Base-by-base conservation (phyloP, 805 yeast species). In the Ogataea angusta region DNA sequence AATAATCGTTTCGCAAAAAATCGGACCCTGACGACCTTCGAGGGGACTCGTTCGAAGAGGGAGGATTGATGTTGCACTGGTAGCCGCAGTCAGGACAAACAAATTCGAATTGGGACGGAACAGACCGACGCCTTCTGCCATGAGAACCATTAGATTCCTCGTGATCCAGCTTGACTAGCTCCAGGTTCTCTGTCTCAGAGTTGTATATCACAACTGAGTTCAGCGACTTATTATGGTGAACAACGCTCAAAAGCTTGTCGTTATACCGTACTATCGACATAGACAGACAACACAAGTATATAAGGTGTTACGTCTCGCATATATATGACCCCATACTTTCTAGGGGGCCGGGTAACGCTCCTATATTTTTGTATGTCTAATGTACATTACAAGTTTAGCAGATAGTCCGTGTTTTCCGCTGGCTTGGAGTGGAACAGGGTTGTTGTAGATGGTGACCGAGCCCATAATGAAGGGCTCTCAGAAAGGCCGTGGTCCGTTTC, bases 151-250 rank as follows among this genome's bases (percentile, higher is more conserved):
- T 27, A 10, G 30, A 17, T 24, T 26, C 23, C 27, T 30, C 14
- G 15, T 33, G 14, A 30, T 47, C 55, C 12, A 51, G 43, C 28
- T 47, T 43, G 4, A 58, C 54, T 10, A 61, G 42, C 39, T 58
- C 60, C 22, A 61, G 47, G 19, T 56, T 47, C 16, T 56, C 56
- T 1, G 60, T 52, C 17, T 40, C 45, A 3, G 60, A 45, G 43
- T 62, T 53, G 49, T 60, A 60, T 5, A 60, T 33, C 6, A 62
- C 63, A 14, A 61, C 47, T 14, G 63, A 51, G 30, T 59, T 57
- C 8, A 54, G 45, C 16, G 51, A 35, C 6, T 45, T n/a, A 37
- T 53, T 54, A 26, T 51, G 55, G 23, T 50, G 51, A 14, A 50
- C 47, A n/a, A 47, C 46, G 17, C 50, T 47, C 26, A 50, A 30